Evolutionary conservation across 2,329 filamentous ascomycete species (phyloP), one percentile per base, ranked within the genome.

Genomic region (Metarhizium sp.): DNA sequence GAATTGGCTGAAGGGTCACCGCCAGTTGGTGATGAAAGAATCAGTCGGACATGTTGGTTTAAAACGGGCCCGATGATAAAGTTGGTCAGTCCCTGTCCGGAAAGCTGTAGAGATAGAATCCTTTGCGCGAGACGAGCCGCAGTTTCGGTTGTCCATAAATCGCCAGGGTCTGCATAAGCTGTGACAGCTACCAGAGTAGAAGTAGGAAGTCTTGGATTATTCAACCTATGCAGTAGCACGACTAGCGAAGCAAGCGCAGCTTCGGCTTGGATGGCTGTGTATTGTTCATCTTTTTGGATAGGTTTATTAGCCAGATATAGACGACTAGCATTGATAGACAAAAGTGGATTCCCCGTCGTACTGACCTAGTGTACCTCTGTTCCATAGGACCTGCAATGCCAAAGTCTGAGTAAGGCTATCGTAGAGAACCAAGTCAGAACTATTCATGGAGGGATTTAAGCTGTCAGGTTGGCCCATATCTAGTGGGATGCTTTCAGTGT

Each of bases 51-150:
- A 63, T 84, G 84, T 62, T 73, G 71, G 58, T 78, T 74, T 4
- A 92, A 78, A 55, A 90, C 73, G 43, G 76, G 71, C n/a, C 76
- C 73, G 18, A 78, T 71, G 60, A 84, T 71, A 60, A 83, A 78
- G 3, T 58, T 29, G n/a, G 58, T 30, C 52, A 64, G 20, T 14
- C 49, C 56, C 0, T 57, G 53, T 10, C 30, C 32, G 6, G 56
- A 14, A 5, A 73, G 51, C 2, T 69, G 63, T 2, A 59, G 20
- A 1, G 62, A 47, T 4, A 79, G 59, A 1, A 78, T 58, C 2
- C 50, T 42, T 0, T 45, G 43, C 1, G 78, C 72, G 1, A 62
- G 51, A 0, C 51, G n/a, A 5, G 68, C 63, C 1, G 71, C 65
- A 2, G 61, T 52, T 1, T 55, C 16, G 1, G 71, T 73, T 4